Evolutionary conservation across 306 rosid genomes (phyloP).

Genomic region (Hippophae gyantsensis): DNA sequence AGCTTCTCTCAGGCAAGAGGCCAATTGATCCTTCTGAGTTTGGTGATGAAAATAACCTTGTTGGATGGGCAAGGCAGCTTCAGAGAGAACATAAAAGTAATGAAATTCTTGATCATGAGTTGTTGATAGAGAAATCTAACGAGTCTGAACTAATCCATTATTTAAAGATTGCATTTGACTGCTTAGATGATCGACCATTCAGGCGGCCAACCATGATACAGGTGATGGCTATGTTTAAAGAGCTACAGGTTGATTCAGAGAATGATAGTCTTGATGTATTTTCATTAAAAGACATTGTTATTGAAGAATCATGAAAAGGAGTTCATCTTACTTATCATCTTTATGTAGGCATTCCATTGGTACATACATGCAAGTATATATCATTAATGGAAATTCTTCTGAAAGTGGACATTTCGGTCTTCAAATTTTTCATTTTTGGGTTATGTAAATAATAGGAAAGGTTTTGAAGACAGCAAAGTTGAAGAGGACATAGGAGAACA

Average conservation of each 20-base stretch:
- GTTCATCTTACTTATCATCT: neutral
- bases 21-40: conserved; percentile 52
- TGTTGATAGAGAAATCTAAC: conserved; percentile 29
- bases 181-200: conserved; percentile 59
- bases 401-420: conserved; percentile 10
- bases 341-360: neutral
- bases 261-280: conserved; percentile 44
- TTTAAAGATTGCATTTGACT: conserved; percentile 57
- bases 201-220: conserved; percentile 75
- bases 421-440: conserved; percentile 7
- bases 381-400: neutral
- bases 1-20: conserved; percentile 65
- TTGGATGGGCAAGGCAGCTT: conserved; percentile 78
- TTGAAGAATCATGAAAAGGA: conserved; percentile 38
- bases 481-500: conserved; percentile 15
- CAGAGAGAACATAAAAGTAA: conserved; percentile 37
- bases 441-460: conserved; percentile 29
- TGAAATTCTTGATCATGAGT: conserved; percentile 51
- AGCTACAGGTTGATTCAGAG: conserved; percentile 57
- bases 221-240: conserved; percentile 78
- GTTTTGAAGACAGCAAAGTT: conserved; percentile 17
- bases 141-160: conserved; percentile 42
- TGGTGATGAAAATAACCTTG: conserved; percentile 74
- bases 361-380: neutral
- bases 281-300: conserved; percentile 40